Evolutionary conservation across 768 basidiomycete species (phyloP).

Genomic region (Mycena pura): DNA sequence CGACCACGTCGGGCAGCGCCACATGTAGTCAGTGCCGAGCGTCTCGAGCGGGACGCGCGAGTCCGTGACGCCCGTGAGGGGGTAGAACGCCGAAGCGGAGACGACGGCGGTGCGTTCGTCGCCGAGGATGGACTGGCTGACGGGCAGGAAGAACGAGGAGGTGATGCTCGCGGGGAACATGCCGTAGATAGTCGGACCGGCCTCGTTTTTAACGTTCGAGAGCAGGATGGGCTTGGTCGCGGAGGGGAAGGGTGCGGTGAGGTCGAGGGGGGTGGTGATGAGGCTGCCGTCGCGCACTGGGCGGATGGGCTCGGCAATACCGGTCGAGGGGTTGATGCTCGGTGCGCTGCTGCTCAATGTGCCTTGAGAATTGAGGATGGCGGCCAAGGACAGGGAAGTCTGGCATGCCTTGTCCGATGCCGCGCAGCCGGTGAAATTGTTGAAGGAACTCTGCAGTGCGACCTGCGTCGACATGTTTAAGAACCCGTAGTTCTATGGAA

Average conservation of each 20-base stretch:
- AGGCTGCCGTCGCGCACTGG: constrained; percentile 73
- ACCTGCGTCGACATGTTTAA: constrained; percentile 59
- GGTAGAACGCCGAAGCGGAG: constrained; percentile 55
- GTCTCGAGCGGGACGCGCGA: constrained; percentile 60
- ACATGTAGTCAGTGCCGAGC: constrained; percentile 73
- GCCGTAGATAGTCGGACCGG: constrained; percentile 64
- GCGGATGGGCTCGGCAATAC: constrained; percentile 64
- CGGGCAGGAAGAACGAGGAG: constrained; percentile 41
- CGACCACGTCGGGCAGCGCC: constrained; percentile 75
- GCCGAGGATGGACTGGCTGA: constrained; percentile 56
- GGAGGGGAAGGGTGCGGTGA: constrained; percentile 62
- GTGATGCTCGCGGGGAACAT: constrained; percentile 48
- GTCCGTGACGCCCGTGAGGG: constrained; percentile 46
- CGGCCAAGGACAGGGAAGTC: constrained; percentile 51
- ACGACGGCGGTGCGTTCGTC: constrained; percentile 49
- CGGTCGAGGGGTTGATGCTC: constrained; percentile 59
- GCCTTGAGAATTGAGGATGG: constrained; percentile 61
- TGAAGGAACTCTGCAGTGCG: constrained; percentile 60
- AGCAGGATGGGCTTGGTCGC: constrained; percentile 72
- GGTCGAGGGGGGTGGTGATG: constrained; percentile 70
- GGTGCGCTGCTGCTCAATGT: constrained; percentile 50
- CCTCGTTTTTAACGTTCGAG: constrained; percentile 77
- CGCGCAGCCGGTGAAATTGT: constrained; percentile 51
- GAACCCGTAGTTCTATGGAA: constrained; percentile 72
- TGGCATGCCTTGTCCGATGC: constrained; percentile 57